Percentiles rank a stretch among this genome's conserved stretches.
These are phyloP conservation scores for Scutellaria baicalensis DNA, from an alignment of 257 asterid genomes.

Conservation along the genomic window DNA sequence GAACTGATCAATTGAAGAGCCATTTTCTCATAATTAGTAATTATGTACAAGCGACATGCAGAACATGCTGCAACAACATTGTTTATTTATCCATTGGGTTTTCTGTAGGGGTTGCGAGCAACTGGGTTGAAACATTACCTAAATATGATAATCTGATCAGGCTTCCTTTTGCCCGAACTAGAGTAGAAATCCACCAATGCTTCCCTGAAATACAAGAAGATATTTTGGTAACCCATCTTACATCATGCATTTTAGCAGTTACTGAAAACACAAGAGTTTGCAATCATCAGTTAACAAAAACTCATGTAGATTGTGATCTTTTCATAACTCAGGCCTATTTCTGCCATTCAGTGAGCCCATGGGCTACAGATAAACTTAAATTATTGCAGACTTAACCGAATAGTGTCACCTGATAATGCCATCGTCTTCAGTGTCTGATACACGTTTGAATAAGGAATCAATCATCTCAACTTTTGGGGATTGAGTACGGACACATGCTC, in stretches of 20 bases:
- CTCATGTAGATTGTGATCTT: not conserved
- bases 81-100: not conserved
- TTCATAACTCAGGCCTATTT: not conserved
- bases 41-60: not conserved
- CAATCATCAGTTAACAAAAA: not conserved
- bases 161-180: slow-evolving; percentile 76
- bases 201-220: slow-evolving; percentile 47
- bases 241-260: not conserved
- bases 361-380: not conserved
- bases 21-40: not conserved
- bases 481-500: slow-evolving; percentile 93
- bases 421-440: slow-evolving; percentile 64
- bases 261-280: not conserved
- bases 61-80: not conserved
- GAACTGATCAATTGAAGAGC: not conserved
- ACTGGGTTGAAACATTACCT: slow-evolving; percentile 35
- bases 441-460: slow-evolving; percentile 57
- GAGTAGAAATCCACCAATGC: slow-evolving; percentile 60
- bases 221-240: not conserved
- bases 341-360: not conserved
- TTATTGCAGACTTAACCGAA: not conserved
- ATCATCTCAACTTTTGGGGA: slow-evolving; percentile 88
- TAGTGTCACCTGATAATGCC: slow-evolving; percentile 68
- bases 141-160: slow-evolving; percentile 77
- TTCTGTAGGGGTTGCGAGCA: not conserved